phyloP scores from a whole-genome alignment of 78 protist genomes.

The Protostelium mycophagum region DNA sequence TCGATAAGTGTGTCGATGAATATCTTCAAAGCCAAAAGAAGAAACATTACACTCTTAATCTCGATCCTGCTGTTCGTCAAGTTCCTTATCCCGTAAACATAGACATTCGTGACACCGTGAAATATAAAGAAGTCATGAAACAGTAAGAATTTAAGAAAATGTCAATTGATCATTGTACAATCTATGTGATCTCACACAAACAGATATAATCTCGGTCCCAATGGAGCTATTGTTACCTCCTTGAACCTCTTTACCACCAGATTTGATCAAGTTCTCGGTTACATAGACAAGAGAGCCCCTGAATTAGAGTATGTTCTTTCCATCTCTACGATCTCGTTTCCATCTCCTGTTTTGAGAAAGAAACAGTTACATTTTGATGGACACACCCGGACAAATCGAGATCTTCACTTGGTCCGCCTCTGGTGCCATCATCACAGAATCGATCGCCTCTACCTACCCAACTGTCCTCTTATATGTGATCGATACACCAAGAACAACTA shows the following conservation, averaged over 20 bases:
- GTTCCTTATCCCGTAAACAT: constrained; percentile 88
- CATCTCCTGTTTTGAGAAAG: constrained; percentile 4
- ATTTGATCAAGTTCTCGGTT: constrained; percentile 85
- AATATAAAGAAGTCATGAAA: constrained; percentile 95
- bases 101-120: constrained; percentile 98
- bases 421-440: constrained; percentile 89
- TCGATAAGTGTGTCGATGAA: constrained; percentile 53
- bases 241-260: constrained; percentile 94
- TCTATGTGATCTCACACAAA: neutral
- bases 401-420: constrained; percentile 98
- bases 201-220: constrained; percentile 92
- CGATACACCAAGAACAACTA: constrained; percentile 87
- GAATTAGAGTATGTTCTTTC: constrained; percentile 21
- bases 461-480: constrained; percentile 88
- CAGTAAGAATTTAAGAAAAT: constrained; percentile 47
- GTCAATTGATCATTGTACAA: neutral
- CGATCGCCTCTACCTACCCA: constrained; percentile 88
- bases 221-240: constrained; percentile 97
- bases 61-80: constrained; percentile 90
- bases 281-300: constrained; percentile 73
- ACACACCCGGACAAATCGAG: constrained; percentile 98
- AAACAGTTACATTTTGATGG: constrained; percentile 68
- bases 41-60: constrained; percentile 84
- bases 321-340: neutral
- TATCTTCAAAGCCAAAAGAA: constrained; percentile 50